Base-by-base conservation (phyloP, 2,329 filamentous ascomycete genomes). In the Ploettnerulaceae sp. region DNA sequence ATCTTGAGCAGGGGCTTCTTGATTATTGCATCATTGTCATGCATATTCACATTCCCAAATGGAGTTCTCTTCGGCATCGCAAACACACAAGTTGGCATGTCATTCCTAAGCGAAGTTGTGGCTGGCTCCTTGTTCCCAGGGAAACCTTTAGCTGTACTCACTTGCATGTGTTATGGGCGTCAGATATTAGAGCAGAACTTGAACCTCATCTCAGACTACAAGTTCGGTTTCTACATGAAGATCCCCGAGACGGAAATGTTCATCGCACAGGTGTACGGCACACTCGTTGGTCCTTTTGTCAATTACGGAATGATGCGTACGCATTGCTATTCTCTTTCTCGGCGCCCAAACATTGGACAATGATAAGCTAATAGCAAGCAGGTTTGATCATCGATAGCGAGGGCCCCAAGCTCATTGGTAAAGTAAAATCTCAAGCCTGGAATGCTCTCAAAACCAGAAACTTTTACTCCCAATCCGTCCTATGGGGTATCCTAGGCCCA, bases 181-280 rank as follows among this genome's bases (percentile, higher is more conserved):
- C 62, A 66, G 47, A 60, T 66, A 28, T 54, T 66, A 18, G 63
- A 63, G 40, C 64, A 67, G 45, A 59, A 60, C 43, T 52, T 66
- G 20, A 64, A 64, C 39, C 53, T 66, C 2, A 59, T 62, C 25
- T 61, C 57, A 1, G 64, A 66, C 45, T 65, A 63, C 50, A 67
- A 67, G 35, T 66, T 67, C 24, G 64, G 64, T 4, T 66, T 65
- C 51, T 66, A 66, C 55, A 66, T 67, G 63, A 66, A 66, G 48
- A 64, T 67, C 17, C 64, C 64, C 6, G 63, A 66, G 48, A 56
- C 45, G 26, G 61, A 65, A 48, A 66, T 67, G 62, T 66, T 67
- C 36, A 57, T 57, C 40, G 62, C 53, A 3, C 65, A 66, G 38
- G 48, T 66, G 0, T 65, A 61, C 34, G 64, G 64, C n/a, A 66